phyloP scores from a whole-genome alignment of 345 rosid species.

The Citrus medica region DNA sequence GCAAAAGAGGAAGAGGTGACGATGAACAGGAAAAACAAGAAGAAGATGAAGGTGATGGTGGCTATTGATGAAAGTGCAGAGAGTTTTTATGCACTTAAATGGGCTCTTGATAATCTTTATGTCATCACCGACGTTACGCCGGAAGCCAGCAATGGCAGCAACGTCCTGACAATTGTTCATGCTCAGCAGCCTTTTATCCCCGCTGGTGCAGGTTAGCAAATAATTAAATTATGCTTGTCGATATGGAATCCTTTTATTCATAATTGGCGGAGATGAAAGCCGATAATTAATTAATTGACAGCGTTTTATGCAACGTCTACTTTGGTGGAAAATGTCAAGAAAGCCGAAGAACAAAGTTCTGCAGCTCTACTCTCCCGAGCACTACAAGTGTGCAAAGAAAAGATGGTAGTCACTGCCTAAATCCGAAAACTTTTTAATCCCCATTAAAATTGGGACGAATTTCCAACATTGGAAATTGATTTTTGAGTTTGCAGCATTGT shows the following conservation, averaged over 20 bases:
- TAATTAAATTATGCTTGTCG: not conserved
- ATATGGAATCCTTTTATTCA: not conserved
- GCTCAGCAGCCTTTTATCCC: slow-evolving; percentile 56
- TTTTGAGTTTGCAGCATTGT: too few relatives aligned
- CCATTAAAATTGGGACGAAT: too few relatives aligned
- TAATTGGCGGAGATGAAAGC: not conserved
- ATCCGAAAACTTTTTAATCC: too few relatives aligned
- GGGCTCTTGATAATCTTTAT: slow-evolving; percentile 49
- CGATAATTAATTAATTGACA: not conserved
- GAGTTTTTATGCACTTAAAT: slow-evolving; percentile 59
- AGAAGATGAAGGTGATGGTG: slow-evolving; percentile 50
- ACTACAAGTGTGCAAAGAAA: slow-evolving; percentile 46
- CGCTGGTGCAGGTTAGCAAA: slow-evolving; percentile 44
- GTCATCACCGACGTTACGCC: slow-evolving; percentile 13
- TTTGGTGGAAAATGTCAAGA: slow-evolving; percentile 42
- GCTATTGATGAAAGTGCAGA: slow-evolving; percentile 64
- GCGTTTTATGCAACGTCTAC: slow-evolving; percentile 30
- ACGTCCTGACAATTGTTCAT: slow-evolving; percentile 48
- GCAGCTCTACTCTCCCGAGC: slow-evolving; percentile 55
- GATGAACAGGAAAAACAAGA: slow-evolving; percentile 18
- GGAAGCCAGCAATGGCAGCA: slow-evolving; percentile 25
- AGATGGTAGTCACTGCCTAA: slow-evolving; percentile 30
- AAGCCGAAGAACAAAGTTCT: slow-evolving; percentile 53
- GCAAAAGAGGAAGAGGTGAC: slow-evolving; percentile 19
- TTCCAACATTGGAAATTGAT: not conserved